Evolutionary conservation across 1,284 basidiomycete genomes (phyloP).

Genomic region (Malassezia caprae): DNA sequence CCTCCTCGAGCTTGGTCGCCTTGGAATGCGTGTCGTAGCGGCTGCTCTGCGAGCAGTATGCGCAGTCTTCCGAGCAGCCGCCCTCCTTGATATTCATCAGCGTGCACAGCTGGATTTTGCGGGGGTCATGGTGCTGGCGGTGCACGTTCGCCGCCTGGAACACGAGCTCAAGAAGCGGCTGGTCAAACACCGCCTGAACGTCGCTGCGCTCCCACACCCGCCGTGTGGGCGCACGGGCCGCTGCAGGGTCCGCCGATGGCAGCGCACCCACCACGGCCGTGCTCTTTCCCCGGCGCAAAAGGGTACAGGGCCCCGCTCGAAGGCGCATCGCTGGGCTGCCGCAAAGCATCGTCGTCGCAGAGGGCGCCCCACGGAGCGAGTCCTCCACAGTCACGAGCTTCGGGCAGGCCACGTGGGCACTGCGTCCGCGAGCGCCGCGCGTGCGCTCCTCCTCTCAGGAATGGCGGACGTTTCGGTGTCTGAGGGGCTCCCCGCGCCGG

Average conservation of each 20-base stretch:
- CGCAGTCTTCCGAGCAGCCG: conserved; percentile 93
- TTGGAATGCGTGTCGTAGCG: conserved; percentile 79
- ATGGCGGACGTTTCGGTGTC: not conserved
- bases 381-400: no score
- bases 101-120: conserved; percentile 87
- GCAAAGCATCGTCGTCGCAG: not conserved
- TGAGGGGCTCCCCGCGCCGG: not conserved
- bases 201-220: conserved; percentile 38
- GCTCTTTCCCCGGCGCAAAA: conserved; percentile 1
- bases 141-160: conserved; percentile 58
- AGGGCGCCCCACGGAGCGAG: no score
- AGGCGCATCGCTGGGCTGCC: not conserved
- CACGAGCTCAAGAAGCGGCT: conserved; percentile 42
- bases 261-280: conserved; percentile 8
- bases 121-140: conserved; percentile 72
- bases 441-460: not conserved
- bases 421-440: no score
- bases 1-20: conserved; percentile 75
- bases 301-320: not conserved
- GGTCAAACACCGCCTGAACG: conserved; percentile 42
- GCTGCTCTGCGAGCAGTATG: conserved; percentile 94
- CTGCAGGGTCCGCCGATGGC: not conserved
- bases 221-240: conserved; percentile 6
- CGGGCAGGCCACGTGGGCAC: no score
- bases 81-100: conserved; percentile 92